These are phyloP conservation scores for Blastocladiella emersonii DNA, from an alignment of 371 early-diverging fungal species.

Conservation along the genomic window DNA sequence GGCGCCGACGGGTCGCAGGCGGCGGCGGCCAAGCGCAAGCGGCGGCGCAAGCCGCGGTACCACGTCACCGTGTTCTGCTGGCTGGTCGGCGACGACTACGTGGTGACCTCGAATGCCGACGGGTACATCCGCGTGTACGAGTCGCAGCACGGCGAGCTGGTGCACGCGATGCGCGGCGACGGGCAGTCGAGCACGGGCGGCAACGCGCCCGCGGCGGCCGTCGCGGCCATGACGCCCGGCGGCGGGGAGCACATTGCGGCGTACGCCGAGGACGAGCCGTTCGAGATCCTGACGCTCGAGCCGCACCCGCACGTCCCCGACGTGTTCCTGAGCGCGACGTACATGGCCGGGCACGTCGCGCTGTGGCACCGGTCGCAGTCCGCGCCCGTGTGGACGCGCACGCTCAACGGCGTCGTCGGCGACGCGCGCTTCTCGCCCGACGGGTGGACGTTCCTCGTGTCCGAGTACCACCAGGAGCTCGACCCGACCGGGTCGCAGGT, in stretches of 20 bases:
- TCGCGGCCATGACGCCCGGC: not conserved
- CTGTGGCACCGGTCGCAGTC: not conserved
- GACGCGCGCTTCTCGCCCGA: not conserved
- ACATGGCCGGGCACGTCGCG: not conserved
- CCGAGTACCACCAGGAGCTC: not conserved
- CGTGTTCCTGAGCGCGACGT: constrained; percentile 1
- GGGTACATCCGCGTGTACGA: constrained; percentile 3
- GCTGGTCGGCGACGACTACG: not conserved
- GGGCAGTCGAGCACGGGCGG: too few species aligned
- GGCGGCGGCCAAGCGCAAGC: not conserved
- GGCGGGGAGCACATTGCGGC: not conserved
- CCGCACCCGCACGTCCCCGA: not conserved
- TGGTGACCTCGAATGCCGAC: not conserved
- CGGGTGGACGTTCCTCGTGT: constrained; percentile 1
- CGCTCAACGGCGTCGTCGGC: not conserved
- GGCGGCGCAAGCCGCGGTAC: not conserved
- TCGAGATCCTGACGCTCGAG: not conserved
- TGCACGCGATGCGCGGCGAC: not conserved
- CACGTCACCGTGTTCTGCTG: not conserved
- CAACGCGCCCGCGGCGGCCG: too few species aligned
- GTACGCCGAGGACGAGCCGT: not conserved
- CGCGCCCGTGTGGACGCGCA: not conserved
- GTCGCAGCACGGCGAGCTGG: not conserved
- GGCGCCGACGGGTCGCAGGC: not conserved
- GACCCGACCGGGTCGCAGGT: not conserved